Conservation (phyloP, 495 filamentous ascomycete genomes). For the Parathielavia hyrcaniae region DNA sequence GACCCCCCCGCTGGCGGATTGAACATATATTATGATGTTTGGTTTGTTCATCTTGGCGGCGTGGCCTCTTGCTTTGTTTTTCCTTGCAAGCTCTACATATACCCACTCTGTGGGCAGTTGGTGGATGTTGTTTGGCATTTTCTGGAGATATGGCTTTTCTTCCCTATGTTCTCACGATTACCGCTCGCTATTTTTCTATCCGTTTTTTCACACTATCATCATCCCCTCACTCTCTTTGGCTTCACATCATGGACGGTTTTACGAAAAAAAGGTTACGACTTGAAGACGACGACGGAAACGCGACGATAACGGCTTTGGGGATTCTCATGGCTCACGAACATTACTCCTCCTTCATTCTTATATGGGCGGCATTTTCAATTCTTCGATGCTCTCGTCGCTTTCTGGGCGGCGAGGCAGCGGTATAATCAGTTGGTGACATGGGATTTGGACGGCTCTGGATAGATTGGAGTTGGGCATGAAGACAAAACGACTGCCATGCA, state of each 20-base stretch:
- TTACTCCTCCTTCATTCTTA: not conserved
- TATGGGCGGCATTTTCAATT: not conserved
- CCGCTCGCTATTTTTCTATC: slow-evolving; percentile 7
- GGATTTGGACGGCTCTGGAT: not conserved
- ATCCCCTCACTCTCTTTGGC: not conserved
- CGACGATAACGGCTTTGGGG: slow-evolving; percentile 5
- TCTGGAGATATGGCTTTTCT: slow-evolving; percentile 6
- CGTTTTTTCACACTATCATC: not conserved
- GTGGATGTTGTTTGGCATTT: not conserved
- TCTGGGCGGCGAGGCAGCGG: not conserved
- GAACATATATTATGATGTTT: slow-evolving; percentile 18
- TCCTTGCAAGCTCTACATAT: slow-evolving; percentile 12
- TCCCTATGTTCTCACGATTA: slow-evolving; percentile 9
- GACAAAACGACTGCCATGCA: slow-evolving; percentile 15
- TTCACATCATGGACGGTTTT: slow-evolving; percentile 10
- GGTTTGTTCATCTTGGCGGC: slow-evolving; percentile 21
- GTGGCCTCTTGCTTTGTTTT: slow-evolving; percentile 10
- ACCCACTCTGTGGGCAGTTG: slow-evolving; percentile 2
- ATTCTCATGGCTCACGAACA: not conserved
- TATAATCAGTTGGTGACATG: not conserved
- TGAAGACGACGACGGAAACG: slow-evolving; percentile 8
- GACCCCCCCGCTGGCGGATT: slow-evolving; percentile 22
- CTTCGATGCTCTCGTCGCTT: not conserved
- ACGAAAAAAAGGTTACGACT: slow-evolving; percentile 16
- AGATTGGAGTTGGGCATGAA: slow-evolving; percentile 14